A percentile compares a stretch with the other conserved stretches of the same genome.
Conservation (phyloP, 805 yeast genomes). For the Yarrowia sp. region DNA sequence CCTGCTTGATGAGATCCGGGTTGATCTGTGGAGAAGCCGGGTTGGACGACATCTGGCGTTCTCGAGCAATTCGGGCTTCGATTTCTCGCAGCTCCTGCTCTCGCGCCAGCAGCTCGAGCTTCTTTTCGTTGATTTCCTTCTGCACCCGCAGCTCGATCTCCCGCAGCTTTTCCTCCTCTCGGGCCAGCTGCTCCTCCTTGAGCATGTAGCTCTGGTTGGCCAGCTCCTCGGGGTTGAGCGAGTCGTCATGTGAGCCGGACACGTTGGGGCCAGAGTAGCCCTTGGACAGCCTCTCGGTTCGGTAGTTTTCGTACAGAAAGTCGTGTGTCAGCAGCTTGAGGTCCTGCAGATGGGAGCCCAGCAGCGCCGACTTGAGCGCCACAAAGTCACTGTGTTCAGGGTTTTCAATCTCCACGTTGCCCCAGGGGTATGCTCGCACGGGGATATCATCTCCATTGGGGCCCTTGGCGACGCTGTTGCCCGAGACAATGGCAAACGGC, state of each 20-base stretch:
- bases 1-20: slow-evolving; percentile 14
- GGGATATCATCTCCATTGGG: slow-evolving; percentile 6
- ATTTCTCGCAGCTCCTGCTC: slow-evolving; percentile 42
- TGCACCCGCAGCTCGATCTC: slow-evolving; percentile 41
- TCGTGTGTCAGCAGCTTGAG: slow-evolving; percentile 78
- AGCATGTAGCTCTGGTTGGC: slow-evolving; percentile 41
- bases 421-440: slow-evolving; percentile 61
- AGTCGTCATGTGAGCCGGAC: slow-evolving; percentile 23
- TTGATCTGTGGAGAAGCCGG: slow-evolving; percentile 19
- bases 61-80: slow-evolving; percentile 38
- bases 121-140: slow-evolving; percentile 40
- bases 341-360: slow-evolving; percentile 75
- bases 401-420: slow-evolving; percentile 45
- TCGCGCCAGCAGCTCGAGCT: slow-evolving; percentile 39
- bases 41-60: slow-evolving; percentile 25
- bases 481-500: slow-evolving; percentile 50
- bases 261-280: slow-evolving; percentile 28
- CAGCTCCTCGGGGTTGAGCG: slow-evolving; percentile 41
- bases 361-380: slow-evolving; percentile 57
- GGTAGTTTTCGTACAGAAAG: slow-evolving; percentile 68
- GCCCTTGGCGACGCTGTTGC: slow-evolving; percentile 2
- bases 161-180: slow-evolving; percentile 41
- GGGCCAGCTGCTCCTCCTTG: slow-evolving; percentile 43
- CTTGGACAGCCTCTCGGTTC: slow-evolving; percentile 64
- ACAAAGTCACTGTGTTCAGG: slow-evolving; percentile 37